Conservation (phyloP, 495 filamentous ascomycete species). For the Glutinoglossum americanum region DNA sequence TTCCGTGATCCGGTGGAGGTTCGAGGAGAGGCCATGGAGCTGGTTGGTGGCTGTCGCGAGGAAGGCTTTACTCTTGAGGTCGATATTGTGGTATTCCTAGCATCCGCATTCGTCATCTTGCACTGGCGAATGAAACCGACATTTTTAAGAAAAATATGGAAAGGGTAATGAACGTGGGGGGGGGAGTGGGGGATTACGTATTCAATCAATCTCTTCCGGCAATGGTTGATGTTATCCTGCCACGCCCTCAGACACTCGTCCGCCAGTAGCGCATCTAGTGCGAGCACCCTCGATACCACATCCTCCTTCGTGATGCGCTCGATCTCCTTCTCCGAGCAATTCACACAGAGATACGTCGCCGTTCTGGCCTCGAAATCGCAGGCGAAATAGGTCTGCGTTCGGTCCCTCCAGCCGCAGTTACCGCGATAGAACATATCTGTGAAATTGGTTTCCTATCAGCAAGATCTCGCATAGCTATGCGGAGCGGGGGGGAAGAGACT, state of each 20-base stretch:
- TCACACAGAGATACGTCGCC: slow-evolving; percentile 1
- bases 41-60: not conserved
- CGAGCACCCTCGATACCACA: not conserved
- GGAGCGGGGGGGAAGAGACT: too few species aligned
- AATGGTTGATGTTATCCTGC: not conserved
- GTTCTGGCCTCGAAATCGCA: not conserved
- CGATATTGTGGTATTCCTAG: not conserved
- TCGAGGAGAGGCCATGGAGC: slow-evolving; percentile 3
- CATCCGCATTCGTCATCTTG: too few species aligned
- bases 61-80: not conserved
- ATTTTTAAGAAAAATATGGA: too few species aligned
- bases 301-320: not conserved
- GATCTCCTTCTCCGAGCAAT: slow-evolving; percentile 1
- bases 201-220: not conserved
- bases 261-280: slow-evolving; percentile 1
- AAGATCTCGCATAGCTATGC: too few species aligned
- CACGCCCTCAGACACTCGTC: slow-evolving; percentile 4
- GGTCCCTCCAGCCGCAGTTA: not conserved
- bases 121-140: too few species aligned
- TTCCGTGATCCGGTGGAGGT: slow-evolving; percentile 2
- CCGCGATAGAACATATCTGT: slow-evolving; percentile 4
- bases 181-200: too few species aligned
- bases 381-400: not conserved
- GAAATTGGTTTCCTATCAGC: not conserved
- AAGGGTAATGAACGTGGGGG: too few species aligned